Evolutionary conservation across 2,329 filamentous ascomycete genomes (phyloP).

Genomic region (Trichophyton mentagrophytes): DNA sequence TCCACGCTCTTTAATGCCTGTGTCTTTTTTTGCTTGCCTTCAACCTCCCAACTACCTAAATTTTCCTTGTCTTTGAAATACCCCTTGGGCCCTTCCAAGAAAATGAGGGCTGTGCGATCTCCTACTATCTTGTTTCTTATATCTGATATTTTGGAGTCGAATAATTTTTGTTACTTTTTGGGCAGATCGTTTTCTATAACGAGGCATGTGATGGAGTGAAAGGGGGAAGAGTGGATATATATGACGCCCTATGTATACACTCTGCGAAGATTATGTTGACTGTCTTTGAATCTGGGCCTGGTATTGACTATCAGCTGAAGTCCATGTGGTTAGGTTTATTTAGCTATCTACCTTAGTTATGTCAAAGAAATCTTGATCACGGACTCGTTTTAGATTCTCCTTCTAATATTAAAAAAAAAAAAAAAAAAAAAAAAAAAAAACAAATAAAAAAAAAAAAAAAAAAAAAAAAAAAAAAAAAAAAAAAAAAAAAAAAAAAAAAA

Average conservation of each 20-base stretch:
- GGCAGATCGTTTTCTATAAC: background rate
- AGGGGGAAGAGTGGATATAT: background rate
- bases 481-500: slow-evolving; percentile 9
- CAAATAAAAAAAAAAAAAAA: slow-evolving; percentile 10
- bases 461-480: slow-evolving; percentile 9
- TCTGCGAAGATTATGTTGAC: background rate
- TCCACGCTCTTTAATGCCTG: background rate
- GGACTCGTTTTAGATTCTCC: background rate
- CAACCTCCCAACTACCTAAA: background rate
- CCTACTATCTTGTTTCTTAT: too few species aligned
- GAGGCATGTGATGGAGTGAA: background rate
- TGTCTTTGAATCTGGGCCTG: background rate
- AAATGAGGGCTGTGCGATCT: background rate
- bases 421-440: slow-evolving; percentile 11
- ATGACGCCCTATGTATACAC: background rate
- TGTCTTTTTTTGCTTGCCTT: too few species aligned
- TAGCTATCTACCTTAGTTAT: background rate
- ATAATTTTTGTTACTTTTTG: background rate
- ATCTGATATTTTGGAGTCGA: too few species aligned
- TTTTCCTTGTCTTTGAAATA: background rate
- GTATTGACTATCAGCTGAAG: background rate
- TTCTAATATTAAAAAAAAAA: background rate
- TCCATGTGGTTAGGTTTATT: background rate
- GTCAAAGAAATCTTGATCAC: background rate
- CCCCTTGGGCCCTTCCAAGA: background rate